phyloP scores from a whole-genome alignment of 768 basidiomycete genomes.

The Cystobasidium ongulense region DNA sequence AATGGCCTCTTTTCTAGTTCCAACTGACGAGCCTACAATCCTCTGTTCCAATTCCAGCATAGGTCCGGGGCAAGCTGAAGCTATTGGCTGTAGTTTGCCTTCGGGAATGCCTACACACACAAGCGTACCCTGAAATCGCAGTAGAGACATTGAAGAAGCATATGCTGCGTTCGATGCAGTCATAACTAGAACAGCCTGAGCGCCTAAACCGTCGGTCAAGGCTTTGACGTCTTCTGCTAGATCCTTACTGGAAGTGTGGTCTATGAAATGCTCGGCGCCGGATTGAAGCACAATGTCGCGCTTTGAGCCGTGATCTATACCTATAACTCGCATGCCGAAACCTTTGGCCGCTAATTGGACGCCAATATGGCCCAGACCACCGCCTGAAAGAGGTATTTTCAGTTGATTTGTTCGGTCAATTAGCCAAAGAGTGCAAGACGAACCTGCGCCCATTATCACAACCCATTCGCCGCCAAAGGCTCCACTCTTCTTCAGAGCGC shows the following conservation, averaged over 20 bases:
- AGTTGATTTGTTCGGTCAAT: neutral
- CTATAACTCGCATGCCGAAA: constrained; percentile 71
- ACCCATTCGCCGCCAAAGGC: constrained; percentile 64
- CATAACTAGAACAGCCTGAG: constrained; percentile 49
- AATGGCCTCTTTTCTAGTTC: constrained; percentile 71
- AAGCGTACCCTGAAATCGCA: neutral
- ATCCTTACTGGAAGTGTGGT: constrained; percentile 62
- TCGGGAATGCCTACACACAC: constrained; percentile 12
- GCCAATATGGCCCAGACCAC: constrained; percentile 50
- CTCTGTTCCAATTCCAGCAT: constrained; percentile 44
- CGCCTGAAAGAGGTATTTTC: neutral
- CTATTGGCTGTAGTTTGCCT: constrained; percentile 10
- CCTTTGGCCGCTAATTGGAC: constrained; percentile 65
- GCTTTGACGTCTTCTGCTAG: constrained; percentile 53
- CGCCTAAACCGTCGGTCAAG: constrained; percentile 57
- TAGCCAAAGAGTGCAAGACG: constrained; percentile 49
- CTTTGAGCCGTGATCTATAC: constrained; percentile 63
- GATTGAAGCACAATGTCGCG: constrained; percentile 46
- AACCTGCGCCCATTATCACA: constrained; percentile 50
- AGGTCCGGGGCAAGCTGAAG: neutral
- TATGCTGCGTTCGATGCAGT: constrained; percentile 27
- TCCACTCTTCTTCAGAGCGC: constrained; percentile 58
- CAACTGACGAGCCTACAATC: constrained; percentile 48
- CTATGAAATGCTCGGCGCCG: constrained; percentile 50
- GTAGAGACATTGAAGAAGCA: neutral